Percentiles rank a stretch among this genome's conserved stretches.
Evolutionary conservation across 352 stramenopile genomes (phyloP).

Genomic region (Globisporangium recalcitrans): DNA sequence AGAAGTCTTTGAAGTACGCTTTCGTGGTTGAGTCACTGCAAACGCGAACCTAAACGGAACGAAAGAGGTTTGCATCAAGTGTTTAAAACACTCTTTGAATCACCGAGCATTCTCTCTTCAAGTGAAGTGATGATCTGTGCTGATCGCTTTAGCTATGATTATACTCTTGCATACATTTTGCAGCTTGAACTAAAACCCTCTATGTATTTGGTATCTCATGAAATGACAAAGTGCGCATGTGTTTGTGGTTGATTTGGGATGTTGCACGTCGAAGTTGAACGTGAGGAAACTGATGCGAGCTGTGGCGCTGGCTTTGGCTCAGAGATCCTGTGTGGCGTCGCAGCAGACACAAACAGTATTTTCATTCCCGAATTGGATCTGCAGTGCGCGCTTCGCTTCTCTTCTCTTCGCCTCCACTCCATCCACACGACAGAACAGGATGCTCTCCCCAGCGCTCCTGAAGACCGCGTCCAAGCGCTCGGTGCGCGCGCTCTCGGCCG

Average conservation of each 20-base stretch:
- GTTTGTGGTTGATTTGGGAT: neutral
- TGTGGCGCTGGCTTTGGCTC: neutral
- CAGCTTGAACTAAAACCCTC: neutral
- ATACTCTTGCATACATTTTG: neutral
- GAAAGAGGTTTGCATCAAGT: neutral
- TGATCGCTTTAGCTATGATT: too few species aligned
- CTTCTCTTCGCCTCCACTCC: neutral
- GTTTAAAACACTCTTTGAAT: neutral
- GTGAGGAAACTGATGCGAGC: constrained; percentile 1
- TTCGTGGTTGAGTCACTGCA: neutral
- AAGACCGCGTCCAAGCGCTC: constrained; percentile 40
- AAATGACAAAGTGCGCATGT: neutral
- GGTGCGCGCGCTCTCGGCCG: constrained; percentile 12
- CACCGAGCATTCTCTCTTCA: neutral
- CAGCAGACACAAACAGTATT: neutral
- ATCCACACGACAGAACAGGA: neutral
- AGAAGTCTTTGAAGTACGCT: neutral
- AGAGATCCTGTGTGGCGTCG: neutral
- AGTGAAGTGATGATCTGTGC: too few species aligned
- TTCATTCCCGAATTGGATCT: constrained; percentile 16
- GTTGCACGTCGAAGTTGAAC: constrained; percentile 4
- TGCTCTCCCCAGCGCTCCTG: constrained; percentile 36
- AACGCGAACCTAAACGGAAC: neutral
- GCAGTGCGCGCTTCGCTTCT: neutral
- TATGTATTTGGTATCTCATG: neutral